These are phyloP conservation scores for maize (Zea mays) DNA, from an alignment of 176 grass and related monocot genomes.

Conservation along the genomic window Zm-B73-REFERENCE-NAM-5.0 NC_050098.1:16326501-16327000, in stretches of 20 bases:
- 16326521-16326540: not conserved
- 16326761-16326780: constrained; percentile 67
- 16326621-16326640: constrained; percentile 42
- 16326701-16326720: constrained; percentile 95
- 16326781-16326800: constrained; percentile 69
- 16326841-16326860: not conserved
- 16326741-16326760: constrained; percentile 88
- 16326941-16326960: not conserved
- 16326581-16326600: not conserved
- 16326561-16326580: not conserved
- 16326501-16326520: not conserved
- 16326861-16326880: not conserved
- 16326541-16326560: constrained; percentile 4
- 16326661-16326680: constrained; percentile 94
- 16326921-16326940: not conserved
- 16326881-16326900: not conserved
- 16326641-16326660: constrained; percentile 94
- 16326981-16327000: not conserved
- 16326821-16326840: not conserved
- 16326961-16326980: not conserved
- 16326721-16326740: constrained; percentile 91
- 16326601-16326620: not conserved
- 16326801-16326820: constrained; percentile 4
- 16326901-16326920: constrained; percentile 21
- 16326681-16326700: constrained; percentile 78